These are phyloP conservation scores for Tricholoma sp. DNA, from an alignment of 768 basidiomycete genomes.

Conservation along the genomic window DNA sequence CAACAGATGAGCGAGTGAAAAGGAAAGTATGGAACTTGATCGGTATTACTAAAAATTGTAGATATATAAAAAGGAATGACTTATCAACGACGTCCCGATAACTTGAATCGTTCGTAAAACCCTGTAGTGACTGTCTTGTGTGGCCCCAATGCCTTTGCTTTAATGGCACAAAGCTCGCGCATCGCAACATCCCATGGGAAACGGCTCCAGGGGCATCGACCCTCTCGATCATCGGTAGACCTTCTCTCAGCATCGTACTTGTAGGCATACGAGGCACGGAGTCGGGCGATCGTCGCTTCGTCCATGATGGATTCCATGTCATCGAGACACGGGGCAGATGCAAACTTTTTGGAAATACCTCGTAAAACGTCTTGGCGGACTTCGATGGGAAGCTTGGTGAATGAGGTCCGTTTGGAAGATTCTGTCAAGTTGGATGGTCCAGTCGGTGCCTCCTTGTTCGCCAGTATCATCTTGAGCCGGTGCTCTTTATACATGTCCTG, in stretches of 20 bases:
- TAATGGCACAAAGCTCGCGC: conserved; percentile 45
- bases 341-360: conserved; percentile 36
- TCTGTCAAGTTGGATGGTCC: neutral
- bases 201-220: conserved; percentile 22
- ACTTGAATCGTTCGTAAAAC: conserved; percentile 39
- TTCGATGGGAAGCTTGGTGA: conserved; percentile 37
- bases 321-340: conserved; percentile 21
- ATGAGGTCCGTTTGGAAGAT: conserved; percentile 13
- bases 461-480: neutral
- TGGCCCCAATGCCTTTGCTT: conserved; percentile 35
- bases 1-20: no score
- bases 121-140: conserved; percentile 33
- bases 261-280: conserved; percentile 51
- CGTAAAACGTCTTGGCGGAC: conserved; percentile 44
- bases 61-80: neutral
- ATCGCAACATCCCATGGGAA: conserved; percentile 52
- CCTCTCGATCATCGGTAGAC: neutral
- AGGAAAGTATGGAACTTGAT: no score
- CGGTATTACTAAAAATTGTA: neutral
- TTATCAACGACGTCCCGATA: conserved; percentile 12
- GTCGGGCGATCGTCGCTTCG: conserved; percentile 23
- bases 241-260: conserved; percentile 25
- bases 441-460: neutral
- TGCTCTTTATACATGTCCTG: conserved; percentile 23
- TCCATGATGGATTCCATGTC: conserved; percentile 25